Percentiles rank a stretch among this genome's conserved stretches.
Conservation (phyloP, 345 rosid genomes). For the Eucalyptus coolabah region DNA sequence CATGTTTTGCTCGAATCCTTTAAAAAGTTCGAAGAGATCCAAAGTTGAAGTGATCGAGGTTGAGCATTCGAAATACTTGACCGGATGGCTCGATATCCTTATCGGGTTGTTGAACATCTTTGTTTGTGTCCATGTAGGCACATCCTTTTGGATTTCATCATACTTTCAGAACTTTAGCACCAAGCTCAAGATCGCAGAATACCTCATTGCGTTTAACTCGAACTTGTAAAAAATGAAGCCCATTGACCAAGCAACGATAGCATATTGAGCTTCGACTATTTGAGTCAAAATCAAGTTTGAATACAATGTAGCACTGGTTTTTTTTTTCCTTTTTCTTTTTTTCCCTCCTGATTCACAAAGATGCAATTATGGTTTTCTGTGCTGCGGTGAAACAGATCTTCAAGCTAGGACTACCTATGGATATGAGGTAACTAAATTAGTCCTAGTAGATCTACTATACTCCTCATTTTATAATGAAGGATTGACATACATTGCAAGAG, state of each 20-base stretch:
- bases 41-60: neutral
- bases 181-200: neutral
- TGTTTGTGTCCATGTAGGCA: neutral
- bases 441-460: neutral
- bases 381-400: slow-evolving; percentile 53
- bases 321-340: neutral
- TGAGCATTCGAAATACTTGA: neutral
- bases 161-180: neutral
- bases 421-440: slow-evolving; percentile 22
- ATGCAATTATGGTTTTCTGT: neutral
- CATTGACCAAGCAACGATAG: neutral
- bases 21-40: too few relatives aligned
- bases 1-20: neutral
- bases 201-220: neutral
- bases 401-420: slow-evolving; percentile 55
- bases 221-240: neutral
- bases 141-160: neutral
- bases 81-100: neutral
- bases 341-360: neutral
- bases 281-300: neutral
- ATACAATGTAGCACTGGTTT: neutral
- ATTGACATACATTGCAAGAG: neutral
- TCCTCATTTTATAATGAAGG: neutral
- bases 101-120: neutral
- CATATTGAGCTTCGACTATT: neutral